Percentiles rank a stretch among this genome's conserved stretches.
Evolutionary conservation across 2,329 filamentous ascomycete genomes (phyloP).

Genomic region (Aspergillus intermedius): DNA sequence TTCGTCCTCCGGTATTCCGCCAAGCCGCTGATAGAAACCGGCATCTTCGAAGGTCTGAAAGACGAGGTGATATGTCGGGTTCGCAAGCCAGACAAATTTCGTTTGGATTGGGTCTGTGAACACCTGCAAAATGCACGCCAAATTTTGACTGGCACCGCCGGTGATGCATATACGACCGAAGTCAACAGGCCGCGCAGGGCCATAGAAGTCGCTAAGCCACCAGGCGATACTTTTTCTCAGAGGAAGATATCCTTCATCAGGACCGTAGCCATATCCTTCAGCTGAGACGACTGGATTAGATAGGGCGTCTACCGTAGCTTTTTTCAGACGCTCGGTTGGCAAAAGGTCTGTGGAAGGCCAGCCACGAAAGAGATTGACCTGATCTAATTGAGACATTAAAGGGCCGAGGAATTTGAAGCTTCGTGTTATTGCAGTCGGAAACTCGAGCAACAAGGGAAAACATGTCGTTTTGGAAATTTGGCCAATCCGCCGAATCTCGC

Average conservation of each 20-base stretch:
- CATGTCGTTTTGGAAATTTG: too few species aligned
- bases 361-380: slow-evolving; percentile 37
- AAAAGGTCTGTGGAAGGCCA: slow-evolving; percentile 52
- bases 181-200: slow-evolving; percentile 30
- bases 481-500: too few species aligned
- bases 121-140: slow-evolving; percentile 67
- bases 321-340: slow-evolving; percentile 54
- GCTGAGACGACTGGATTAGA: slow-evolving; percentile 50
- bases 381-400: not conserved
- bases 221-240: slow-evolving; percentile 59
- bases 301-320: slow-evolving; percentile 55
- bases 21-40: slow-evolving; percentile 60
- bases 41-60: slow-evolving; percentile 74
- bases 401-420: too few species aligned
- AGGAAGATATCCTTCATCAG: slow-evolving; percentile 63
- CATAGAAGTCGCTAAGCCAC: slow-evolving; percentile 63
- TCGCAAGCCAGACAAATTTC: slow-evolving; percentile 65
- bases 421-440: too few species aligned
- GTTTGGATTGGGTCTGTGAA: slow-evolving; percentile 73
- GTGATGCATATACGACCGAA: slow-evolving; percentile 65
- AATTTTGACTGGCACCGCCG: slow-evolving; percentile 73
- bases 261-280: slow-evolving; percentile 66
- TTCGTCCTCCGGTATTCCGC: slow-evolving; percentile 66
- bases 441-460: too few species aligned
- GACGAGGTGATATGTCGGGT: slow-evolving; percentile 72